These are phyloP conservation scores for Clavariopsis aquatica DNA, from an alignment of 495 filamentous ascomycete species.

Conservation along the genomic window DNA sequence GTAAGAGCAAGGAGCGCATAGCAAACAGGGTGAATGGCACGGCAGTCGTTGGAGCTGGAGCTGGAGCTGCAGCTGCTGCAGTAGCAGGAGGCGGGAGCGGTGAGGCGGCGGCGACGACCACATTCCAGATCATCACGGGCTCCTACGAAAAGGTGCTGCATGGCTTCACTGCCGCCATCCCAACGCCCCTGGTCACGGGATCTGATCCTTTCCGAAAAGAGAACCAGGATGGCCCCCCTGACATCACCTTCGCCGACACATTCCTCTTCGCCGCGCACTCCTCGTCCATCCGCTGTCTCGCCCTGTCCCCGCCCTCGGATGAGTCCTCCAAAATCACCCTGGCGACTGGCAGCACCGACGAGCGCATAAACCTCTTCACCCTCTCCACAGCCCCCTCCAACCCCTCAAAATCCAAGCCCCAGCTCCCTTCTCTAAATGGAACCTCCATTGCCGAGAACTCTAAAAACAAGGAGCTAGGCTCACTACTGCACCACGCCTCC, in stretches of 20 bases:
- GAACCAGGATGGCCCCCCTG: slow-evolving; percentile 36
- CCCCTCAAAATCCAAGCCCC: slow-evolving; percentile 26
- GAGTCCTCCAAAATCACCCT: slow-evolving; percentile 71
- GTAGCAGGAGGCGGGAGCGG: background rate
- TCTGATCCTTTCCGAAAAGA: background rate
- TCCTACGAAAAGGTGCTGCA: slow-evolving; percentile 95
- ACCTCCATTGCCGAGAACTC: slow-evolving; percentile 76
- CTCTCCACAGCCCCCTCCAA: slow-evolving; percentile 71
- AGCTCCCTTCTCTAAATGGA: slow-evolving; percentile 61
- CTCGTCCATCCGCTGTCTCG: slow-evolving; percentile 85
- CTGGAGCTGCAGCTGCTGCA: no score
- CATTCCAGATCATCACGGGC: slow-evolving; percentile 85
- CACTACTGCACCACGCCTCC: slow-evolving; percentile 79
- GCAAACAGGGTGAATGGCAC: slow-evolving; percentile 37
- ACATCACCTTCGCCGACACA: slow-evolving; percentile 78
- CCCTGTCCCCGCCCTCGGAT: slow-evolving; percentile 75
- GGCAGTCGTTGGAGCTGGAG: no score
- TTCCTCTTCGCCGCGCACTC: slow-evolving; percentile 95
- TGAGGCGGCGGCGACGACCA: slow-evolving; percentile 36
- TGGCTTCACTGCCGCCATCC: slow-evolving; percentile 77
- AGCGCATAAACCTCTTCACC: slow-evolving; percentile 91
- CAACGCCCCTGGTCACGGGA: slow-evolving; percentile 33
- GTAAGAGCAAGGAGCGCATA: slow-evolving; percentile 36
- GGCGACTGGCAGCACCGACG: slow-evolving; percentile 87
- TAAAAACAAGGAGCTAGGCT: slow-evolving; percentile 83